phyloP scores from a whole-genome alignment of 192 early-diverging fungal species.

The Linnemannia elongata region DNA sequence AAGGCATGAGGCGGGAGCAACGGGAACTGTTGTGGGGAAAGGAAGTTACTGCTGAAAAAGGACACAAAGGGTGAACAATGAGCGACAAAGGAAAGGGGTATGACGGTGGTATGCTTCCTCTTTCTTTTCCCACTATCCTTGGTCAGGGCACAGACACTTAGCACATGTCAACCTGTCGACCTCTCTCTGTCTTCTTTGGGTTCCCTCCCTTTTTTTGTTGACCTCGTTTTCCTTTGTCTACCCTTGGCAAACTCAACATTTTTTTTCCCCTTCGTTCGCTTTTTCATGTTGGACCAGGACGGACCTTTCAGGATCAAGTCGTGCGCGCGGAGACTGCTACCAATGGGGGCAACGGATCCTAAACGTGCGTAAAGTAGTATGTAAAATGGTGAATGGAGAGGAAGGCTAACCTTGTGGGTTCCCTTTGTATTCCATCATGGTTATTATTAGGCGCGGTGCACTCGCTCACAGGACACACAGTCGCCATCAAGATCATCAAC shows the following conservation, averaged over 20 bases:
- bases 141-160: constrained; percentile 41
- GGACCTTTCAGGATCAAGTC: neutral
- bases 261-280: neutral
- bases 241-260: neutral
- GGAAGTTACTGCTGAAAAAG: neutral
- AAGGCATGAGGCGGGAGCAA: neutral
- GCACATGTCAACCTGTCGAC: constrained; percentile 39
- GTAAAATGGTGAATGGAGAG: neutral
- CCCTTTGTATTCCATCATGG: neutral
- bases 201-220: neutral
- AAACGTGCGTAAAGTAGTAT: neutral
- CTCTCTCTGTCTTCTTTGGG: neutral
- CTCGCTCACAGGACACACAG: constrained; percentile 94
- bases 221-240: neutral
- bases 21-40: constrained; percentile 10
- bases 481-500: constrained; percentile 97
- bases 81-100: neutral
- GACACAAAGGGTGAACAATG: neutral
- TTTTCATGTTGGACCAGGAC: neutral
- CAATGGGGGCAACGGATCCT: neutral
- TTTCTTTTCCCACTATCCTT: neutral
- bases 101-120: neutral
- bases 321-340: neutral
- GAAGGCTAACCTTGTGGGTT: neutral
- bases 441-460: constrained; percentile 90